Base-by-base conservation (phyloP, 2,329 filamentous ascomycete genomes). In the Ceratocystis papillata region DNA sequence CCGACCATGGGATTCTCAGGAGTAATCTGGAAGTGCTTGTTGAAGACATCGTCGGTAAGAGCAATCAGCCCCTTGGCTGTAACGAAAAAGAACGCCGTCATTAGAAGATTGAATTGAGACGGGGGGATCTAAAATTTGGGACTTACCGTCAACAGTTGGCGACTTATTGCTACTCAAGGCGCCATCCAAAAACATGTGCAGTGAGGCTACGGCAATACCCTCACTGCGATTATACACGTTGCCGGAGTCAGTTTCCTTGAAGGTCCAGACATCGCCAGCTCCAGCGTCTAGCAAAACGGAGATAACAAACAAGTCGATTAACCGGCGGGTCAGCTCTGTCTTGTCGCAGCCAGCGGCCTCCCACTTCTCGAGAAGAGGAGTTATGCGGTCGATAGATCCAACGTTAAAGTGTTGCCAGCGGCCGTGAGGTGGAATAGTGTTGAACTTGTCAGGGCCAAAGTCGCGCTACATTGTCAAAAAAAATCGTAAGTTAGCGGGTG, bases 341-440 rank as follows among this genome's bases (percentile, higher is more conserved):
- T 76, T 74, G 63, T 83, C 79, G 48, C 73, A 71, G 1, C 73
- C 73, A 0, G 75, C 73, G 1, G 70, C 71, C 1, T 78, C 73
- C 81, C 81, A 82, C 55, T 75, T 71, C 28, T 76, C 70, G 2
- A 81, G 72, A 2, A 83, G 71, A 5, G 75, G 71, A 5, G 75
- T 73, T 6, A 84, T 73, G 44, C 83, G 80, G 48, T 78, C 74
- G 33, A 81, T 74, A 15, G 77, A 77, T 8, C 83, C 83, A 48
- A 84, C 79, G 15, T 84, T 80, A 69, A 86, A 86, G 73, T 86
- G 83, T 71, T 86, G 83, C 80, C 83, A 86, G 55, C 83, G 78
- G 7, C 79, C 83, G 68, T 83, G 81, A 8, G 80, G 79, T 0
- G 81, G 81, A 63, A 83, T 83, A 0, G 45, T 62, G 7, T 74